A percentile compares a stretch with the other conserved stretches of the same genome.
Evolutionary conservation across 306 rosid genomes (phyloP).

Genomic region (Cucumis hystrix): DNA sequence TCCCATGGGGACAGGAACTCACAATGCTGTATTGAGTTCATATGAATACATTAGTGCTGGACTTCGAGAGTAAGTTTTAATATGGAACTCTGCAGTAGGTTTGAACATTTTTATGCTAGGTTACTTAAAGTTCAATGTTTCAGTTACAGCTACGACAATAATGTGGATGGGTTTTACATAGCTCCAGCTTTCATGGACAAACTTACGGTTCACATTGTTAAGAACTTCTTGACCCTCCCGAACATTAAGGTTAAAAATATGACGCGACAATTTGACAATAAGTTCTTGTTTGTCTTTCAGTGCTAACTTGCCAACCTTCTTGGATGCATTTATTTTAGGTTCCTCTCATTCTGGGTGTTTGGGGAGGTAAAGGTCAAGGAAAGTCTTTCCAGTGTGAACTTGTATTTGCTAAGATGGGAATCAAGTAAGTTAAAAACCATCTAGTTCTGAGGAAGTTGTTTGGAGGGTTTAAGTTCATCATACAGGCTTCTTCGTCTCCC

Average conservation of each 20-base stretch:
- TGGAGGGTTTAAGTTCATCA: not conserved
- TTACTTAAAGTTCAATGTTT: not conserved
- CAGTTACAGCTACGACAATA: conserved; percentile 53
- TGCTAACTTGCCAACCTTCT: not conserved
- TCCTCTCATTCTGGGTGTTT: conserved; percentile 87
- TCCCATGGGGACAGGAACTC: conserved; percentile 55
- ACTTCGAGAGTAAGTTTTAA: conserved; percentile 53
- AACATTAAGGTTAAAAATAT: conserved; percentile 40
- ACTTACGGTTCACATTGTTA: conserved; percentile 63
- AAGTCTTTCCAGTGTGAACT: conserved; percentile 89
- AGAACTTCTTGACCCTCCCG: conserved; percentile 63
- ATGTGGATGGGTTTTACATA: conserved; percentile 58
- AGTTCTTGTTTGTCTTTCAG: not conserved
- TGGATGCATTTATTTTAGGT: conserved; percentile 17
- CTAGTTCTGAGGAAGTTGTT: not conserved
- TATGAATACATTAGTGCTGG: conserved; percentile 60
- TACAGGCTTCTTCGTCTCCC: not conserved
- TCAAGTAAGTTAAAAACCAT: conserved; percentile 40
- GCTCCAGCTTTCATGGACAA: conserved; percentile 91
- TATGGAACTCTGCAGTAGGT: not conserved
- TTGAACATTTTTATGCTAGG: not conserved
- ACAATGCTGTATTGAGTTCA: conserved; percentile 67
- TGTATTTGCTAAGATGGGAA: conserved; percentile 91
- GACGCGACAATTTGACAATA: not conserved
- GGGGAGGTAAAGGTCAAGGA: conserved; percentile 98